A percentile compares a stretch with the other conserved stretches of the same genome.
Evolutionary conservation across 208 protist genomes (phyloP).

Genomic region (Wallacemonas sp.): DNA sequence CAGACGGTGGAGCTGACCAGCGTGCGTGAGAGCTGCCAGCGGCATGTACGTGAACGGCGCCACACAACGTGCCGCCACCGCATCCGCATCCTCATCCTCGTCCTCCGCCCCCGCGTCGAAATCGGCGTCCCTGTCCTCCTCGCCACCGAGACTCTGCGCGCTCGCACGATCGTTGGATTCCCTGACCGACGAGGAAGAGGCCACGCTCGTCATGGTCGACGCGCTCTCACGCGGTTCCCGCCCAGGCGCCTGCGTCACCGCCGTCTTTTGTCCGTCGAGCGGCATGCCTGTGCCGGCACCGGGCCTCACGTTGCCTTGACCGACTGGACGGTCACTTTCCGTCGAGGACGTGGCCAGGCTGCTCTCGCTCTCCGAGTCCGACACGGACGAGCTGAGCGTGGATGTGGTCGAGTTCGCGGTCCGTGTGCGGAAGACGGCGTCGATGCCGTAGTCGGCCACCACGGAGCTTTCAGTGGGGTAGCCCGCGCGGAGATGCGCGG

Average conservation of each 20-base stretch:
- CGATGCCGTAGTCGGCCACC: background rate
- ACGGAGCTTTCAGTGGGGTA: background rate
- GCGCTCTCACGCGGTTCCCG: too few species aligned
- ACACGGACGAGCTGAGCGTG: background rate
- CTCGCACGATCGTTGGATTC: background rate
- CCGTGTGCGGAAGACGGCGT: background rate
- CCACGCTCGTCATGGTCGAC: too few species aligned
- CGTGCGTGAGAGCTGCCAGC: background rate
- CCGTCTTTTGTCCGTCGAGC: too few species aligned
- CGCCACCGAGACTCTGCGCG: background rate
- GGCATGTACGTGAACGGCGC: background rate
- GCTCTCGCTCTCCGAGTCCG: too few species aligned
- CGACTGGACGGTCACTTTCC: too few species aligned
- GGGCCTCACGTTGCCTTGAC: too few species aligned
- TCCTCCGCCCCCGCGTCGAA: background rate
- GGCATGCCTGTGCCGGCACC: too few species aligned
- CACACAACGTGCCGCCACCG: too few species aligned
- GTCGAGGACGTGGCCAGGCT: too few species aligned
- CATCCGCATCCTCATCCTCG: background rate
- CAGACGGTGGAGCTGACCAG: background rate
- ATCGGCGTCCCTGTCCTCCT: constrained; percentile 3
- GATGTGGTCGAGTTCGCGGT: background rate
- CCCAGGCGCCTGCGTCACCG: too few species aligned
- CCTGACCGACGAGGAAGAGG: background rate
- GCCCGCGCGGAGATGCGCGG: background rate